A percentile compares a stretch with the other conserved stretches of the same genome.
Conservation (phyloP, 2,329 filamentous ascomycete genomes). For the Aspergillus pseudotamarii region DNA sequence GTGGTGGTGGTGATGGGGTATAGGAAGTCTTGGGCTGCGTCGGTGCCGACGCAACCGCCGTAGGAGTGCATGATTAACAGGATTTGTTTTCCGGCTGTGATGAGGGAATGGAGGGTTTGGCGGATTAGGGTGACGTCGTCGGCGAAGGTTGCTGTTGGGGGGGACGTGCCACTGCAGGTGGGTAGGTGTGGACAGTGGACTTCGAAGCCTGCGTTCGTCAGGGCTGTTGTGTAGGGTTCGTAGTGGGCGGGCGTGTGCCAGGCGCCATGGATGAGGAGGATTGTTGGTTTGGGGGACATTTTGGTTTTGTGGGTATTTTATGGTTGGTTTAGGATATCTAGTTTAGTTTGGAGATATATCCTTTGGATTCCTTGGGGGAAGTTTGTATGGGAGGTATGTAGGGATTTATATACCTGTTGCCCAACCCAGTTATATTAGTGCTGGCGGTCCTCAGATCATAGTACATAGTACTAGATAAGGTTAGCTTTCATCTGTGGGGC, state of each 20-base stretch:
- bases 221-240: neutral
- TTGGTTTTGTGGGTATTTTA: neutral
- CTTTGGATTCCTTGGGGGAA: neutral
- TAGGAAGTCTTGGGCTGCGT: neutral
- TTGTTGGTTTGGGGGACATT: conserved; percentile 4
- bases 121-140: neutral
- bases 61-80: conserved; percentile 3
- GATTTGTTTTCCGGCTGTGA: neutral
- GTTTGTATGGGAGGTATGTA: neutral
- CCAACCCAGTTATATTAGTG: neutral
- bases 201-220: neutral
- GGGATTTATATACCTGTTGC: neutral
- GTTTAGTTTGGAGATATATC: neutral
- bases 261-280: conserved; percentile 2
- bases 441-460: neutral
- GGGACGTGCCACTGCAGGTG: neutral
- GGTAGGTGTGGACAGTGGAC: neutral
- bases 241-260: neutral
- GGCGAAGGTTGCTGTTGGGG: neutral
- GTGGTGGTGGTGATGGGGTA: neutral
- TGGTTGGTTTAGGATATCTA: too few species aligned
- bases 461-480: too few species aligned
- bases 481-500: neutral
- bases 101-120: neutral
- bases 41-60: neutral